Evolutionary conservation across 2,329 filamentous ascomycete species (phyloP), one percentile per base, ranked within the genome.

Genomic region (Calonectria henricotiae): DNA sequence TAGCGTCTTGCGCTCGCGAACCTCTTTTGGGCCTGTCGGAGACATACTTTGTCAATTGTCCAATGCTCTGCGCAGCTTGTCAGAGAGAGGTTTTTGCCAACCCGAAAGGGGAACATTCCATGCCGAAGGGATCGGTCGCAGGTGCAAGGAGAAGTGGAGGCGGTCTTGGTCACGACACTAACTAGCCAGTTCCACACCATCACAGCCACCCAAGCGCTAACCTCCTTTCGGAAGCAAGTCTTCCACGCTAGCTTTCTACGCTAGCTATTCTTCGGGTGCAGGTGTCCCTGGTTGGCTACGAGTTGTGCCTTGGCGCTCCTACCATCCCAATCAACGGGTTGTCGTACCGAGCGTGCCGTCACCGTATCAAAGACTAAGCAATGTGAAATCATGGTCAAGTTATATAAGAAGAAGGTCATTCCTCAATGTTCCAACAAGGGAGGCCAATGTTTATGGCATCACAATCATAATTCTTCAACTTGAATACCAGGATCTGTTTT

Each of bases 261-360:
- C 79, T 81, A 81, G 51, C 79, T 69, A 17, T 12, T 30, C 2
- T 5, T 77, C 77, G 79, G 76, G 58, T 76, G 43, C 60, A 75
- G 67, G 49, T 0, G 46, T 7, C 49, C 72, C 58, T 80, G 69
- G 80, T 81, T 81, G 79, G 79, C 68, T 74, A 13, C 35, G 12
- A 8, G 51, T 11, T 1, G 55, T 61, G 5, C n/a, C 65, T 8
- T 12, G 15, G 1, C 3, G 13, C 7, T 37, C 39, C 35, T 23
- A 51, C 47, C 3, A 15, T 30, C 17, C 11, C 17, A 27, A 20
- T 51, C 47, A 51, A 51, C 35, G 11, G 35, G 11, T 11, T 13
- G n/a, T 15, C 4, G 47, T 23, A 15, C 15, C 47, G 2, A 11
- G 11, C 27, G 9, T 17, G 46, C 15, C 47, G n/a, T 17, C 25